phyloP scores from a whole-genome alignment of 2,329 filamentous ascomycete genomes.

The Neonectria neomacrospora region DNA sequence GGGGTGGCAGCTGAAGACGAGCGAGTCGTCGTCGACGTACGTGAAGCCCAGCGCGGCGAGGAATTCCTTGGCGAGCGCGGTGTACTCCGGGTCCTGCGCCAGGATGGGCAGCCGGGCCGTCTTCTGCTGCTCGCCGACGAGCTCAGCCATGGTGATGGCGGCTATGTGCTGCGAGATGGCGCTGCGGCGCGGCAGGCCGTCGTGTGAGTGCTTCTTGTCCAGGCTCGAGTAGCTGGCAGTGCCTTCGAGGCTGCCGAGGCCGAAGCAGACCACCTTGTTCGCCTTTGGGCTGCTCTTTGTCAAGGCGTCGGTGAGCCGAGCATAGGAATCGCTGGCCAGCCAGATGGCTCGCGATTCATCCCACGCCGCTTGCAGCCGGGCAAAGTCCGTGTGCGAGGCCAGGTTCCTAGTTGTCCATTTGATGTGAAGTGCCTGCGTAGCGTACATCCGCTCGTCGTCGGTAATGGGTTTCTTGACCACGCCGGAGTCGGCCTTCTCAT shows the following conservation, averaged over 20 bases:
- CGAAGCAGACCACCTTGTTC: slow-evolving; percentile 16
- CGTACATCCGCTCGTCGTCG: background rate
- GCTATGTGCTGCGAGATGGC: slow-evolving; percentile 11
- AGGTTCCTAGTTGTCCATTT: background rate
- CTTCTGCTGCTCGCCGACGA: slow-evolving; percentile 5
- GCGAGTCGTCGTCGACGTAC: slow-evolving; percentile 28
- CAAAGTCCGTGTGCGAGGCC: background rate
- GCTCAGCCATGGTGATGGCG: slow-evolving; percentile 8
- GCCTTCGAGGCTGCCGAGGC: slow-evolving; percentile 9
- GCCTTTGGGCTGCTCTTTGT: background rate
- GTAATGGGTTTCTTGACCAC: background rate
- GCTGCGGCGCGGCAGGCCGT: background rate
- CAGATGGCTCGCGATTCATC: background rate
- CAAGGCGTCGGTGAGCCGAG: background rate
- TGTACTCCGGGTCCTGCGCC: slow-evolving; percentile 27
- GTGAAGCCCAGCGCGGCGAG: slow-evolving; percentile 26
- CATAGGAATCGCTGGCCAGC: background rate
- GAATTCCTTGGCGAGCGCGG: slow-evolving; percentile 1
- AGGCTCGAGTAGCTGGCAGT: background rate
- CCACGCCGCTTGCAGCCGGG: background rate
- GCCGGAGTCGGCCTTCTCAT: background rate
- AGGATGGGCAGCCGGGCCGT: background rate
- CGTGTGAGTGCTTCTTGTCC: background rate
- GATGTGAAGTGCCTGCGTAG: background rate
- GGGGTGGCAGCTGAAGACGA: slow-evolving; percentile 27